A percentile compares a stretch with the other conserved stretches of the same genome.
phyloP scores from a whole-genome alignment of 2,329 filamentous ascomycete species.

The Stylonectria norvegica region DNA sequence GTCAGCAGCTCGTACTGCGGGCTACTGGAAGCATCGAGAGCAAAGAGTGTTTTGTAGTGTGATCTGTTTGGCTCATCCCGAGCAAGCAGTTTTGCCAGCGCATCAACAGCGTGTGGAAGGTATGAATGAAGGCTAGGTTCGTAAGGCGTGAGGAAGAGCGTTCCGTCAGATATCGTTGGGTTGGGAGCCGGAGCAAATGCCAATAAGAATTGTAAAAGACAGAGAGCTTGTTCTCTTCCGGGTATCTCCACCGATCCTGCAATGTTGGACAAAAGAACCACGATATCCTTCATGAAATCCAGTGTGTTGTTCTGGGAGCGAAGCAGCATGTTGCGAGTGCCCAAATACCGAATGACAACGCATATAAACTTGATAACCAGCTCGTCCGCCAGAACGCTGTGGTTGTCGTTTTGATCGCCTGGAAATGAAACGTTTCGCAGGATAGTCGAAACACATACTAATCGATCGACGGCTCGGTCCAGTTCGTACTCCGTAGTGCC shows the following conservation, averaged over 20 bases:
- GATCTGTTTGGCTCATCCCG: constrained; percentile 89
- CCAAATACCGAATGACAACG: constrained; percentile 78
- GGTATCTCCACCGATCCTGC: constrained; percentile 77
- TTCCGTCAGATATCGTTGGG: constrained; percentile 55
- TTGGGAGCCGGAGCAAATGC: constrained; percentile 81
- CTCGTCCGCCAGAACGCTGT: constrained; percentile 69
- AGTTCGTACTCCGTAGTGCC: constrained; percentile 77
- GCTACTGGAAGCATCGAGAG: constrained; percentile 61
- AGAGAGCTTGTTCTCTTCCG: constrained; percentile 80
- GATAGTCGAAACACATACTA: constrained; percentile 90
- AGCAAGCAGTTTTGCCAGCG: constrained; percentile 84
- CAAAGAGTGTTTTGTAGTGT: constrained; percentile 79
- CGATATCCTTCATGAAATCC: constrained; percentile 95
- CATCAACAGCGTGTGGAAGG: constrained; percentile 84
- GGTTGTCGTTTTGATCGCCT: constrained; percentile 60
- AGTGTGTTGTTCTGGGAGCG: constrained; percentile 79
- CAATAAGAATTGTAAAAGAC: constrained; percentile 82
- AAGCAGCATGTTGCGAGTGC: constrained; percentile 82
- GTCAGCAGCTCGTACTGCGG: constrained; percentile 78
- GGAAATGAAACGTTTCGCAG: constrained; percentile 88
- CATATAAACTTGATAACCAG: constrained; percentile 80
- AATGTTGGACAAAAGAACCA: constrained; percentile 86
- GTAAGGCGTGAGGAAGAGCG: constrained; percentile 75
- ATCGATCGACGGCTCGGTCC: constrained; percentile 78
- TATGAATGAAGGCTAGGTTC: constrained; percentile 81